Evolutionary conservation across 441 rosid genomes (phyloP), one percentile per base, ranked within the genome.

Genomic region (Jatropha podagrica): DNA sequence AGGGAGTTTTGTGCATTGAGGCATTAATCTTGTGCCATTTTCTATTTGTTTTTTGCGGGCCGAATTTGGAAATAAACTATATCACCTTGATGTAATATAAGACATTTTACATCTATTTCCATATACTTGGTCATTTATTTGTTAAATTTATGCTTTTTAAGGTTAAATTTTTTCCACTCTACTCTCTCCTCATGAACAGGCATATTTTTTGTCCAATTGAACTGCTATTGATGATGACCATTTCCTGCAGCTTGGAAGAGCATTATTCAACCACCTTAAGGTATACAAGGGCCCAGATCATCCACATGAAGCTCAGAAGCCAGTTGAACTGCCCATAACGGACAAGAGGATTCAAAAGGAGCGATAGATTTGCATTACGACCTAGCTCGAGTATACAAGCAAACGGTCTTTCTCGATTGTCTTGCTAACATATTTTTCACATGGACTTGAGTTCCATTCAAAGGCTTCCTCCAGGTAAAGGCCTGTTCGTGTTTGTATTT

Each of bases 301-400:
- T 83, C 99, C 99, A 2, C 99, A 91, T 0, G 97, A 93, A 51
- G 99, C 99, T 2, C 99, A 95, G 81, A 83, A 78, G 85, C 99
- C 99, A 0, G 76, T 88, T 27, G 97, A 91, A 46, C 88, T 95
- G 48, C 99, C 99, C 6, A 85, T 90, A 77, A 81, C 88, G 80
- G 99, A 95, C 90, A 90, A 90, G 88, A 91, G 97, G 88, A 86
- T 93, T 79, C 91, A 87, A 77, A 83, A 70, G 82, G 77, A 74
- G 80, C 69, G 74, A 52, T 93, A 86, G 80, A 74, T 61, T 65
- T 49, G 70, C 48, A 66, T 65, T 60, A 42, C 37, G 41, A n/a
- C 40, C 20, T 18, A 14, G 69, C 66, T 69, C 49, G 71, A 73
- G 80, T 72, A 27, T 37, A 61, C 68, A 66, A 75, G 56, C 73